Conservation (phyloP, 306 rosid species). For the Betula pendula region DNA sequence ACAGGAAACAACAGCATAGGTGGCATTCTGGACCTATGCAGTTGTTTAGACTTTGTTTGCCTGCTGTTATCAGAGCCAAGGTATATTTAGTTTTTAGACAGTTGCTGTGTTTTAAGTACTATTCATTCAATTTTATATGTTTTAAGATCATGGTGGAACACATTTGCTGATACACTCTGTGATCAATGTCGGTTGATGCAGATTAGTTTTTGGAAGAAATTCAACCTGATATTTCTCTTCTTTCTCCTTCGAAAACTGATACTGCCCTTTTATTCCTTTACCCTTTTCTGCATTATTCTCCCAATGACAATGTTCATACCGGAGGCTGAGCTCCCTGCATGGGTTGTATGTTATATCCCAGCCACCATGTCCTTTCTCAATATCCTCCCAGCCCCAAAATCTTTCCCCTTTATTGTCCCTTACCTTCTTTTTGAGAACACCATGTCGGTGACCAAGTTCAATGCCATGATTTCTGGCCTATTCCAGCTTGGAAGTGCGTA, state of each 20-base stretch:
- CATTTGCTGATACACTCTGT: constrained; percentile 27
- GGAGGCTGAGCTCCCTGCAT: constrained; percentile 77
- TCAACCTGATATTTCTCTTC: constrained; percentile 88
- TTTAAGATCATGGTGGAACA: not conserved
- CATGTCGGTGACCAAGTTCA: constrained; percentile 92
- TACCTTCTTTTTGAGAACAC: constrained; percentile 95
- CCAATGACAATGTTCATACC: constrained; percentile 97
- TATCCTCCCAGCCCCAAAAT: constrained; percentile 85
- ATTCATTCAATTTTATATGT: not conserved
- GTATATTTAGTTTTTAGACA: constrained; percentile 31
- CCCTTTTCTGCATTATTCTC: constrained; percentile 86
- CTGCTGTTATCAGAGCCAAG: constrained; percentile 62
- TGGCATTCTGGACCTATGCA: constrained; percentile 99
- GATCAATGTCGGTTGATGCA: constrained; percentile 40
- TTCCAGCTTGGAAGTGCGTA: constrained; percentile 92
- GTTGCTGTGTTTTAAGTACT: not conserved
- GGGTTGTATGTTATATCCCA: constrained; percentile 90
- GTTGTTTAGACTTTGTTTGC: constrained; percentile 86
- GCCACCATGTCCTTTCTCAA: constrained; percentile 90
- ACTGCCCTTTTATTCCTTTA: constrained; percentile 85
- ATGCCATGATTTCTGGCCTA: constrained; percentile 89
- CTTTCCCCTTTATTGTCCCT: constrained; percentile 92
- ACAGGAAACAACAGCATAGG: constrained; percentile 86
- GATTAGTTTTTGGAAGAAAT: constrained; percentile 87
- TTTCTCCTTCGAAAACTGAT: constrained; percentile 85